Evolutionary conservation across 192 early-diverging fungal genomes (phyloP), one percentile per base, ranked within the genome.

Genomic region (Chytriomyces hyalinus): DNA sequence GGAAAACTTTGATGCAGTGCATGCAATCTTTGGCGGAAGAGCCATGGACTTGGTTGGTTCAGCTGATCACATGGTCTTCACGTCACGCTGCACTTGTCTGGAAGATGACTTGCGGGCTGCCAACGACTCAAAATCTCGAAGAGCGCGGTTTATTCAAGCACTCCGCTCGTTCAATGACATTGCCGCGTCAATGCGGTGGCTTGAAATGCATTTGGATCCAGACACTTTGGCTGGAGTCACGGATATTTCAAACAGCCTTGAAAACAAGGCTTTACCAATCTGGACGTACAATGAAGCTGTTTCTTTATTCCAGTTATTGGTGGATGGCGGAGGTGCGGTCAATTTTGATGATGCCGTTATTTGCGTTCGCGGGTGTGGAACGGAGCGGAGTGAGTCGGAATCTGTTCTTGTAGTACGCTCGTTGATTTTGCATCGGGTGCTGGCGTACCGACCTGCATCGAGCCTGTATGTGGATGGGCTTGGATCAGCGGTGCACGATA

Each of bases 11-110:
- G 72, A 74, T 64, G 13, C 6, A 6, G 61, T 74, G 8, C 47
- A 64, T 44, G 36, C 8, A 11, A 61, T 74, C 13, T 17, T 63
- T 63, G 72, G 72, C 43, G 72, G 72, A 20, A 59, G 72, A 10
- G 72, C 72, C 15, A 65, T 65, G 57, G 72, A 74, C 48, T 47
- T 74, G 36, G 61, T 63, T 11, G 72, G 36, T 8, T 7, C 9
- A 44, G 72, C 72, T 4, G 61, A 64, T 28, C 9, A 11, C 36
- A 61, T 74, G 61, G 6, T 64, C 1, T 64, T 74, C 22, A 17
- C 43, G 6, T 10, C 26, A 7, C 17, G 13, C 24, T 15, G 11
- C 6, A 26, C 60, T 13, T 8, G 44, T 13, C 44, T 67, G 28
- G 66, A 67, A 47, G 24, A 46, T 15, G n/a, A 22, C 9, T 48